Base-by-base conservation (phyloP, 495 filamentous ascomycete species). In the Aspergillus ellipticus region DNA sequence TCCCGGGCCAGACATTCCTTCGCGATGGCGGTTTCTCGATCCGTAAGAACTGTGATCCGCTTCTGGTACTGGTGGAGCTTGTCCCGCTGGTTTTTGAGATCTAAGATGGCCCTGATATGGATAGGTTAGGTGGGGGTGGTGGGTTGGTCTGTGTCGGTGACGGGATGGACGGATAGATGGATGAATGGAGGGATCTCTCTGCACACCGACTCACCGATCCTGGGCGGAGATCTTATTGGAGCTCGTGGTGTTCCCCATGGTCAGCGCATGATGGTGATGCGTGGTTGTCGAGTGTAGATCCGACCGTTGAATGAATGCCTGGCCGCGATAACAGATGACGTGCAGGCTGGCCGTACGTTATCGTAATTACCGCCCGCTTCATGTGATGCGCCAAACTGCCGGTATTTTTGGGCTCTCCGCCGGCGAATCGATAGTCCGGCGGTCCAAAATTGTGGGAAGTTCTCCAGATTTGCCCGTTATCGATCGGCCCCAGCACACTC, bases 31-130 rank as follows among this genome's bases (percentile, higher is more conserved):
- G 85, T 93, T 70, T 98, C 95, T 51, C 85, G 84, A 66, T 85
- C 73, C 11, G 94, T 96, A 19, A 98, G 82, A 49, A 88, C 77
- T 28, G 85, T 85, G 66, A 98, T 93, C 60, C 89, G 88, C 56
- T 86, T 85, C 69, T 96, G 91, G 74, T 98, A 97, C 64, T 95
- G 89, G 59, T 92, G 90, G 2, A 97, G 89, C 64, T 89, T 92
- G 79, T 98, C 94, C 67, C 94, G 92, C 74, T 98, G 95, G 75
- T 85, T 89, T 72, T 97, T 97, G 68, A 98, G 85, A 74, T 97
- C 91, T 55, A 97, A 87, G 70, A 97, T 97, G 33, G 94, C 94
- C 65, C 89, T 93, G 26, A 13, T 20, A 19, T 47, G 19, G 7
- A 35, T 11, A 39, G 5, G 46, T 42, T 28, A 20, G 10, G 39